Evolutionary conservation across 805 yeast species (phyloP), one percentile per base, ranked within the genome.

Genomic region (Diddensiella transvaalensis): DNA sequence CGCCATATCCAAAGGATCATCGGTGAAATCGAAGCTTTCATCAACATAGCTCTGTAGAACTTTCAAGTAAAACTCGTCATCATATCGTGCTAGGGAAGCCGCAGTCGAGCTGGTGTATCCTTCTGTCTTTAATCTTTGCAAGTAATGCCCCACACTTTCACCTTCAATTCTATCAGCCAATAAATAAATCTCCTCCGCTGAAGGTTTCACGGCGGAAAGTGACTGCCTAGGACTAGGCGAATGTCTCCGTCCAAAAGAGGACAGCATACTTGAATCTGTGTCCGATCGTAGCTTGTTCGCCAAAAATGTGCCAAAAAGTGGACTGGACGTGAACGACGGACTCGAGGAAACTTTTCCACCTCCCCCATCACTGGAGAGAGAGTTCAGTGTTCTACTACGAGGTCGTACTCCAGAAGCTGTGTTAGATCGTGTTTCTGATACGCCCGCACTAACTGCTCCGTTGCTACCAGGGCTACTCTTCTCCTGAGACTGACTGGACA

Each of bases 1-100:
- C 0, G 90, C 73, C 50, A 85, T 68, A 57, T 85, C 93, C 15
- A 85, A 57, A 0, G 93, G 85, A 52, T 77, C 78, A 22, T 68
- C 68, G 2, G 56, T 39, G 49, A 85, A 81, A 46, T 77, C 70
- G 56, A 81, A 80, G 41, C 62, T 67, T 13, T 63, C 52, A 19
- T 50, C 44, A 37, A 67, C 52, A 44, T 67, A 59, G 33, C 55
- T 60, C 39, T 61, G 60, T 46, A 67, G 45, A 22, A 63, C 64
- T 3, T 62, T 57, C 3, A 48, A 51, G 51, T 59, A 52, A 44
- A 67, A 65, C 5, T 42, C 52, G 4, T 49, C 52, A 22, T 70
- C 71, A 3, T 60, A 57, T 23, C 57, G 47, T 2, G 72, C 53
- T 18, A 74, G 53, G 13, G 66, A 46, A 1, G 65, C 56, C 3